These are phyloP conservation scores for Pythium diclinum DNA, from an alignment of 352 stramenopile species.

Conservation along the genomic window DNA sequence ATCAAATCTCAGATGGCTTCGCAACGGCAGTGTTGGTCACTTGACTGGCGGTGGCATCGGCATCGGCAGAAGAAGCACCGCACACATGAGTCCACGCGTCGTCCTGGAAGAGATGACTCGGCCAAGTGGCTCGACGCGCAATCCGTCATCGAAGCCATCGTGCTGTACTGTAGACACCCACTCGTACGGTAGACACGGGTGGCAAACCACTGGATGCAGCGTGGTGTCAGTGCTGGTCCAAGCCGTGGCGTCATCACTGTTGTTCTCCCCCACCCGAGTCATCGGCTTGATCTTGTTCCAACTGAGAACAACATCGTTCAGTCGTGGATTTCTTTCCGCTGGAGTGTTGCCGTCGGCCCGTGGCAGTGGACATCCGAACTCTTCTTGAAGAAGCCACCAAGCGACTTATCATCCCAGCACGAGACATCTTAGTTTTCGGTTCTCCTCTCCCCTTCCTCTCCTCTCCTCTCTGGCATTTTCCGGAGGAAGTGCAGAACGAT, in stretches of 20 bases:
- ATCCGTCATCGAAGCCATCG: background rate
- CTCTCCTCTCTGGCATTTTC: background rate
- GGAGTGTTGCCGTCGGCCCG: background rate
- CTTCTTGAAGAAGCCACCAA: conserved; percentile 5
- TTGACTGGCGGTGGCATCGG: background rate
- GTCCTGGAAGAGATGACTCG: background rate
- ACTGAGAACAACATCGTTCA: background rate
- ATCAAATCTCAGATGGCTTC: conserved; percentile 8
- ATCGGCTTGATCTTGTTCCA: background rate
- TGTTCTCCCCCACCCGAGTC: background rate
- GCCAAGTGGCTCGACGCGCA: background rate
- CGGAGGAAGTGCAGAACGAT: conserved; percentile 1
- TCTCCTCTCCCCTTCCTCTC: background rate
- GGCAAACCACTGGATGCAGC: background rate
- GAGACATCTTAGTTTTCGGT: conserved; percentile 1
- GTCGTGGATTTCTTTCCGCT: background rate
- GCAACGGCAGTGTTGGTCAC: background rate
- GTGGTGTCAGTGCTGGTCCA: background rate
- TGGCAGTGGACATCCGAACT: background rate
- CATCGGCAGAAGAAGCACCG: conserved; percentile 1
- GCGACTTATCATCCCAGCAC: conserved; percentile 3
- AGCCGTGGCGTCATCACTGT: background rate
- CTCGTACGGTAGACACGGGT: no score
- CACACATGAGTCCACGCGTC: background rate
- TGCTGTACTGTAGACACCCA: background rate